Base-by-base conservation (phyloP, 2,329 filamentous ascomycete species). In the Nannizziopsis arthrosporioides region DNA sequence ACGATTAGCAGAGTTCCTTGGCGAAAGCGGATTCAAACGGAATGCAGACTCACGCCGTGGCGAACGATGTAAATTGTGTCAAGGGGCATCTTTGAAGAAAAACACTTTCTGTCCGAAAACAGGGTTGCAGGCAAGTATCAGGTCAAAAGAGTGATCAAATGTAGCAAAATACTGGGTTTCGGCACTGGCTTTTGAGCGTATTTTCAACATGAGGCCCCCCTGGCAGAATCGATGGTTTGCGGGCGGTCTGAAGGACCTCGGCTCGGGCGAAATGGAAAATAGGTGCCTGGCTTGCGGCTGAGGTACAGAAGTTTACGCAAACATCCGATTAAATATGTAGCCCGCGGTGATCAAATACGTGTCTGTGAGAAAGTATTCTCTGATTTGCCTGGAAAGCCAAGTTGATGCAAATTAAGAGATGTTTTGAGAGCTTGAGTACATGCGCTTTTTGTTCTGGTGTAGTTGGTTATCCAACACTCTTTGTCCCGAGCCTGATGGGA, bases 61-160 rank as follows among this genome's bases (percentile, higher is more conserved):
- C 84, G 80, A 54, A 77, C 78, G 50, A 88, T 71, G 62, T 87
- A 87, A 54, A 88, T 85, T 55, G 75, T 77, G 61, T 85, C 76
- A 44, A 87, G 70, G 51, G 80, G 72, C 79, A 83, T 84, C 35
- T 38, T 9, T 34, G 15, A n/a, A n/a, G 22, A 30, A 35, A 17
- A 2, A 10, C 19, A 2, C 3, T 18, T 6, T 14, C 15, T 31
- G n/a, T 18, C 41, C 19, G 11, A 27, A 9, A 27, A 17, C 38
- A 4, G 5, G 27, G 5, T 12, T 11, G 19, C 3, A 36, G 15
- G 7, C 17, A 17, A 17, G 3, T 8, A 15, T 37, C 8, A 37
- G 8, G 14, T 14, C n/a, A 37, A 15, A 15, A 14, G 17, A 37
- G 17, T 9, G 17, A 37, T 37, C 9, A 6, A 14, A 15, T 8